A percentile compares a stretch with the other conserved stretches of the same genome.
Conservation (phyloP, 108 stramenopile genomes). For the Pseudonitzschia pungens region DNA sequence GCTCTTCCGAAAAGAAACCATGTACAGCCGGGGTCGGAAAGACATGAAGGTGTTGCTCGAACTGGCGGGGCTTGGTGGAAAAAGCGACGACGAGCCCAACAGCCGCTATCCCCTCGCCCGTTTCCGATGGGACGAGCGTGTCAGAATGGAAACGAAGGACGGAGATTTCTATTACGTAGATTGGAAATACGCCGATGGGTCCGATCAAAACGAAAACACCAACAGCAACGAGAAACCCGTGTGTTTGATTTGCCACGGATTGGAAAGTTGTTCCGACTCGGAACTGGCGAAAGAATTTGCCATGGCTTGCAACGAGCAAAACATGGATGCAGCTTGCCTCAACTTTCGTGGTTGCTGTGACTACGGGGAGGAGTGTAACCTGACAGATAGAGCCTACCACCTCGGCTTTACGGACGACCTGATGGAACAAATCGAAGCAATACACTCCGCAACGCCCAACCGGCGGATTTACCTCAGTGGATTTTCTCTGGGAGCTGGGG, state of each 20-base stretch:
- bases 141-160: constrained; percentile 48
- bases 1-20: constrained; percentile 39
- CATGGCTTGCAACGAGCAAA: constrained; percentile 41
- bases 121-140: constrained; percentile 50
- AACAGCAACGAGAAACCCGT: constrained; percentile 13
- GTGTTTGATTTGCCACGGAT: constrained; percentile 71
- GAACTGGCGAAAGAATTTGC: constrained; percentile 58
- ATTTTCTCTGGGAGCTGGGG: constrained; percentile 91
- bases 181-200: constrained; percentile 39
- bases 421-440: constrained; percentile 33
- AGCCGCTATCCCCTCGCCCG: constrained; percentile 7
- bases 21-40: constrained; percentile 14
- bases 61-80: background rate
- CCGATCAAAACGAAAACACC: background rate
- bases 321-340: constrained; percentile 67
- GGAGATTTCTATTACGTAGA: constrained; percentile 82
- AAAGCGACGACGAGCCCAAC: no score
- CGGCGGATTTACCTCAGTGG: constrained; percentile 67
- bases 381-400: constrained; percentile 67
- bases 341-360: constrained; percentile 88
- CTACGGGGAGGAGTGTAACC: constrained; percentile 30
- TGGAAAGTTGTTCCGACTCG: constrained; percentile 72
- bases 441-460: constrained; percentile 14
- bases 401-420: constrained; percentile 92
- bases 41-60: background rate